Base-by-base conservation (phyloP, 768 basidiomycete species). In the Mycena venus region DNA sequence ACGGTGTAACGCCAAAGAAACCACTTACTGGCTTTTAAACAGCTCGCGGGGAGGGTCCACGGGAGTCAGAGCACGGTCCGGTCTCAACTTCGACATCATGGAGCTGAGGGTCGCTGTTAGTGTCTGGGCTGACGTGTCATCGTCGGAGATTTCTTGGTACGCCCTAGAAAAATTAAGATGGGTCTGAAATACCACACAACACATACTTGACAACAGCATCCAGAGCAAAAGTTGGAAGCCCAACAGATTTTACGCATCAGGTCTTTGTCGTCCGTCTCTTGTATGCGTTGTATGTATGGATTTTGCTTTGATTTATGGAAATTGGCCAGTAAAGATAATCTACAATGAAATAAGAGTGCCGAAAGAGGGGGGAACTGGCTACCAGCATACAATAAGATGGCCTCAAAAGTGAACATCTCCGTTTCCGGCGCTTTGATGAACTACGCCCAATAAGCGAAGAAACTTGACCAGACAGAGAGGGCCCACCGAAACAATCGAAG, bases 251-350 rank as follows among this genome's bases (percentile, higher is more conserved):
- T 91, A 27, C 82, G 82, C 88, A 93, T 88, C 2, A 93, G 77
- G 12, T 86, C 87, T 8, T 83, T 81, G 72, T 93, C 90, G 4
- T 81, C 75, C 0, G 85, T 87, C 34, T 87, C 85, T 40, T 83
- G 83, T 32, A 94, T 89, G 29, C 85, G 84, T 29, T 87, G 87
- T 11, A 93, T 84, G 78, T 92, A 94, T 1, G 90, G 90, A 80
- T 94, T 94, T 44, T 93, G 86, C 74, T 88, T 92, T 12, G 92
- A 92, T 77, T 91, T 92, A 79, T 94, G 93, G 79, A 91, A 94
- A 77, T 93, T 93, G 65, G 90, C 90, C 2, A 94, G 86, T 38
- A 93, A 81, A 14, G 90, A 85, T n/a, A 93, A 85, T 23, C 75
- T 76, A 34, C 1, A 6, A n/a, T 11, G 17, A n/a, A 42, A 55